Evolutionary conservation across 1,284 basidiomycete species (phyloP).

Genomic region (Ustilago esculenta): DNA sequence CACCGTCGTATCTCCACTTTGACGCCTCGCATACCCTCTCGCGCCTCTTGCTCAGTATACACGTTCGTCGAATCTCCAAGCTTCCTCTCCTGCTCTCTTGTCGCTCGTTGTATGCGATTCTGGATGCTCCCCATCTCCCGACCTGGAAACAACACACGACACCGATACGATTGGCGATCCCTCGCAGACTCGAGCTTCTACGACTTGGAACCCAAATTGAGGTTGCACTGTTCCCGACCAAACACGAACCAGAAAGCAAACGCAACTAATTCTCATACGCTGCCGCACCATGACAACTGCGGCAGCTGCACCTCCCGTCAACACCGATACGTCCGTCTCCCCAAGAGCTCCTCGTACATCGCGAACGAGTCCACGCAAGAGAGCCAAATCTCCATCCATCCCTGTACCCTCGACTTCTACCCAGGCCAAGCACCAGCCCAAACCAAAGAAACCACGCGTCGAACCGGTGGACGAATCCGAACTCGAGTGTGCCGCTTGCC

Average conservation of each 20-base stretch:
- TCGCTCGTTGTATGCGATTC: too few relatives aligned
- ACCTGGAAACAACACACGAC: background rate
- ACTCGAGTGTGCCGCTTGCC: constrained; percentile 50
- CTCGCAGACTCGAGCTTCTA: too few relatives aligned
- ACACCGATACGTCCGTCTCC: background rate
- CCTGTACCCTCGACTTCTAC: background rate
- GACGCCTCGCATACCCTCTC: too few relatives aligned
- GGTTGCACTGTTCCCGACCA: too few relatives aligned
- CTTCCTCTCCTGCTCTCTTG: background rate
- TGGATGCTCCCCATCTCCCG: background rate
- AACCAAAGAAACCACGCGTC: constrained; percentile 21
- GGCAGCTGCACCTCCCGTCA: constrained; percentile 12
- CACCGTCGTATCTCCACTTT: background rate
- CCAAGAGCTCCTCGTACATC: constrained; percentile 11
- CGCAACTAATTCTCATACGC: too few relatives aligned
- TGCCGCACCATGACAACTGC: constrained; percentile 25
- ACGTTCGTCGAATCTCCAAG: too few relatives aligned
- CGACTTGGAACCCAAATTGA: too few relatives aligned
- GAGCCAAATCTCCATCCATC: constrained; percentile 13
- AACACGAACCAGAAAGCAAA: too few relatives aligned
- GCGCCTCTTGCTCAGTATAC: background rate
- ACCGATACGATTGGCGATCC: too few relatives aligned
- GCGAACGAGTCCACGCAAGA: constrained; percentile 34
- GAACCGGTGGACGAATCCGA: constrained; percentile 42
- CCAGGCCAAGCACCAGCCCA: background rate